Conservation (phyloP, 2,329 filamentous ascomycete species). For the Coniochaeta sp. region DNA sequence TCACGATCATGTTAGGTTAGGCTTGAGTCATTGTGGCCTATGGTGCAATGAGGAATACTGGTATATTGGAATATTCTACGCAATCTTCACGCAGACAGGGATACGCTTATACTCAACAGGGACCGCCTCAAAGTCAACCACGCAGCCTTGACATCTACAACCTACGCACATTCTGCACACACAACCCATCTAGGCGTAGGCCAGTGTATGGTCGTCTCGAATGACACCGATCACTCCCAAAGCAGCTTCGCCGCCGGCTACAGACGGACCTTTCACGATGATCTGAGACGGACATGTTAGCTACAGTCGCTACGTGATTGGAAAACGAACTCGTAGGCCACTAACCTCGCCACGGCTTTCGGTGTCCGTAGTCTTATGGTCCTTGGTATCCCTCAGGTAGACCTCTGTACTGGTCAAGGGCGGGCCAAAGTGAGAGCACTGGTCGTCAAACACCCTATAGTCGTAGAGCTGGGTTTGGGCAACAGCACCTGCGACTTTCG, state of each 20-base stretch:
- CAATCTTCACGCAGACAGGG: background rate
- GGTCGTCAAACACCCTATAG: slow-evolving; percentile 54
- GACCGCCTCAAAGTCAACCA: background rate
- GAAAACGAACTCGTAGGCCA: background rate
- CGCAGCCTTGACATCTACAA: background rate
- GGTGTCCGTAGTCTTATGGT: slow-evolving; percentile 57
- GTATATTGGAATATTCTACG: background rate
- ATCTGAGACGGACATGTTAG: slow-evolving; percentile 41
- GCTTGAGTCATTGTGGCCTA: background rate
- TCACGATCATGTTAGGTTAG: background rate
- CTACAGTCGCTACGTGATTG: background rate
- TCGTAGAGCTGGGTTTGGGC: slow-evolving; percentile 83
- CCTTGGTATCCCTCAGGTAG: slow-evolving; percentile 56
- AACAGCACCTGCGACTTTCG: slow-evolving; percentile 83
- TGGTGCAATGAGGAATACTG: background rate
- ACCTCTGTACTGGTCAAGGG: slow-evolving; percentile 77
- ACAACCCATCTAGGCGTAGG: slow-evolving; percentile 33
- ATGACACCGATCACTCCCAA: slow-evolving; percentile 60
- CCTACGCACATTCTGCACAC: background rate
- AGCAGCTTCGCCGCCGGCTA: slow-evolving; percentile 58
- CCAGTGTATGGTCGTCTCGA: slow-evolving; percentile 65
- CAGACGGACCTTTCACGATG: slow-evolving; percentile 63
- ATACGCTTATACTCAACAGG: background rate
- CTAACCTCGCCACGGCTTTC: slow-evolving; percentile 57
- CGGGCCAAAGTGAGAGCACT: slow-evolving; percentile 67